These are phyloP conservation scores for Pinguiococcus pyrenoidosus DNA, from an alignment of 108 stramenopile species.

Conservation along the genomic window DNA sequence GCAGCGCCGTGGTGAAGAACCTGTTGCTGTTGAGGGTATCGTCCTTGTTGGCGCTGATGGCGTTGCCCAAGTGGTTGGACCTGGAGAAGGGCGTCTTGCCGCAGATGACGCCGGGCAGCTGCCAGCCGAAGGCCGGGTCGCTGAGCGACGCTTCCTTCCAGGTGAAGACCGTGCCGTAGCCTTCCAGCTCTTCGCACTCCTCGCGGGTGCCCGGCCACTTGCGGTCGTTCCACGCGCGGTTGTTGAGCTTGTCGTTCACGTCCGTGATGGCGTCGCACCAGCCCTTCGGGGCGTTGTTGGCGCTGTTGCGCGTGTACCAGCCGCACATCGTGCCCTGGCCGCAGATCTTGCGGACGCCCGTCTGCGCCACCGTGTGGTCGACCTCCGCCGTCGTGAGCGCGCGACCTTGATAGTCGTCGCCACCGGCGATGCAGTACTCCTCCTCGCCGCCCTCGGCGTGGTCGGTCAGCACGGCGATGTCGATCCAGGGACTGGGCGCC, in stretches of 20 bases:
- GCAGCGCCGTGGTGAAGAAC: too few species aligned
- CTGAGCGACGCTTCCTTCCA: conserved; percentile 15
- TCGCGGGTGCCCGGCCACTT: conserved; percentile 21
- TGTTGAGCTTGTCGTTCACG: conserved; percentile 8
- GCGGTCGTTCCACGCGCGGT: conserved; percentile 9
- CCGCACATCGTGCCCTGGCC: neutral
- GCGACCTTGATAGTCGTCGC: too few species aligned
- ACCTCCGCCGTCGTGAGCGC: too few species aligned
- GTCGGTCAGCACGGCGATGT: conserved; percentile 31
- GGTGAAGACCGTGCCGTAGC: conserved; percentile 3
- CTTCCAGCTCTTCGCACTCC: conserved; percentile 27
- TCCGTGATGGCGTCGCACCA: conserved; percentile 2
- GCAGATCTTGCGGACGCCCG: too few species aligned
- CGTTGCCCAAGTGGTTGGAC: conserved; percentile 38
- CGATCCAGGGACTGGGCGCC: conserved; percentile 33
- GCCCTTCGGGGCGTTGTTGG: conserved; percentile 6
- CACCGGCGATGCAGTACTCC: too few species aligned
- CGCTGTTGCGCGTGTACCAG: conserved; percentile 17
- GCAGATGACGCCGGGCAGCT: conserved; percentile 21
- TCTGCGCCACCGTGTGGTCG: too few species aligned
- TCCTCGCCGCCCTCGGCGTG: conserved; percentile 4
- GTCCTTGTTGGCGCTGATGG: conserved; percentile 2
- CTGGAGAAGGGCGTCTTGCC: conserved; percentile 11
- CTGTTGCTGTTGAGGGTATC: neutral
- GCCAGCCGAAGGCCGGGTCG: neutral